These are phyloP conservation scores for Samsoniella hepiali DNA, from an alignment of 2,329 filamentous ascomycete species.

Conservation along the genomic window DNA sequence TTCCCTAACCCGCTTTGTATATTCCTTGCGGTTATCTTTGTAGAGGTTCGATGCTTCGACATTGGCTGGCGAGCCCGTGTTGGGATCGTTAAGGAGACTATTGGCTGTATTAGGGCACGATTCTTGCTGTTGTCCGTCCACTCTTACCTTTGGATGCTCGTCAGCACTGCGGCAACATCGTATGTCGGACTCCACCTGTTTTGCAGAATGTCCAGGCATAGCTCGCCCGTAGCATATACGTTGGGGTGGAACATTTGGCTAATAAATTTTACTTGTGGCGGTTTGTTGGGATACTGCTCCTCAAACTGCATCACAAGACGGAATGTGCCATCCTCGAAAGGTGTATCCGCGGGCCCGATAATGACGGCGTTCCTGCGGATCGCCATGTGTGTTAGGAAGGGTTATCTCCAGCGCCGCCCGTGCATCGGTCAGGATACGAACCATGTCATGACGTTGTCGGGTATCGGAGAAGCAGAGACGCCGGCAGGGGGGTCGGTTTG, in stretches of 20 bases:
- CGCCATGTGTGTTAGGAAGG: not conserved
- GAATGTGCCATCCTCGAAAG: slow-evolving; percentile 98
- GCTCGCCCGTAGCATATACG: slow-evolving; percentile 93
- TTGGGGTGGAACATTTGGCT: slow-evolving; percentile 99
- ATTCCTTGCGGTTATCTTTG: slow-evolving; percentile 96
- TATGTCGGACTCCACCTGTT: slow-evolving; percentile 99
- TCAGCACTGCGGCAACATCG: slow-evolving; percentile 94
- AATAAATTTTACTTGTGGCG: slow-evolving; percentile 96
- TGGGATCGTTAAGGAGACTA: slow-evolving; percentile 94
- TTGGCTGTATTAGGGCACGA: slow-evolving; percentile 28
- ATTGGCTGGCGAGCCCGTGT: slow-evolving; percentile 96
- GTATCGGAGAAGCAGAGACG: slow-evolving; percentile 91
- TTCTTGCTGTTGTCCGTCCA: not conserved
- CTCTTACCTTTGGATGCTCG: slow-evolving; percentile 87
- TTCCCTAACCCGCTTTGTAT: slow-evolving; percentile 90
- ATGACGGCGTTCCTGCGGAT: slow-evolving; percentile 88
- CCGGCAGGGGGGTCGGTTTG: slow-evolving; percentile 97
- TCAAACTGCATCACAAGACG: slow-evolving; percentile 98
- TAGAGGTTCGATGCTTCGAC: slow-evolving; percentile 97
- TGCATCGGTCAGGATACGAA: slow-evolving; percentile 40
- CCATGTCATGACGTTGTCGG: slow-evolving; percentile 98
- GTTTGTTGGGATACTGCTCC: slow-evolving; percentile 98
- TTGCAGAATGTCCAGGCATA: slow-evolving; percentile 94
- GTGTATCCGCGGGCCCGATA: slow-evolving; percentile 93
- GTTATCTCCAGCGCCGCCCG: not conserved